phyloP scores from a whole-genome alignment of 228 moss, liverwort and hornwort species.

The Sphagnum magellanicum region DNA sequence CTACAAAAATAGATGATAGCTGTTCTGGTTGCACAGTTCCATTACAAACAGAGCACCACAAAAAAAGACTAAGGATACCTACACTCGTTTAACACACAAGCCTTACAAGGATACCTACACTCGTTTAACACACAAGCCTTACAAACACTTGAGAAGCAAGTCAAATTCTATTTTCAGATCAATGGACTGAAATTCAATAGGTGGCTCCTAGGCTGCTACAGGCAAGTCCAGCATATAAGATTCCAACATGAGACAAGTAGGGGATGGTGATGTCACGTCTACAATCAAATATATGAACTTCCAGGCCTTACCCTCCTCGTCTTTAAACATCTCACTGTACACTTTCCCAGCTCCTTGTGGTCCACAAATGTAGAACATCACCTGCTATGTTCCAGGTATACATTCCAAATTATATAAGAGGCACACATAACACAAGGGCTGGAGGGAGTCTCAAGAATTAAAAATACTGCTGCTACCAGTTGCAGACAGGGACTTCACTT shows the following conservation, averaged over 20 bases:
- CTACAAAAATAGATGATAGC: too few species aligned
- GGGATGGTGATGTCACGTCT: conserved; percentile 55
- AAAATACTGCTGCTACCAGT: background rate
- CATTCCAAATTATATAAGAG: too few species aligned
- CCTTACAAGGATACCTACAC: too few species aligned
- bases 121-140: too few species aligned
- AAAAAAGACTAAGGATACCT: too few species aligned
- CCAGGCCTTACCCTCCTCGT: conserved; percentile 80
- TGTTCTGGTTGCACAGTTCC: too few species aligned
- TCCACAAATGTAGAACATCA: conserved; percentile 92
- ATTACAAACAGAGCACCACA: too few species aligned
- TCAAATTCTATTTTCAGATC: background rate
- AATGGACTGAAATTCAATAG: background rate
- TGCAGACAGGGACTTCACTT: background rate
- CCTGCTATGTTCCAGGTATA: conserved; percentile 22
- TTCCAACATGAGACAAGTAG: conserved; percentile 81
- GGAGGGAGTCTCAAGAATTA: too few species aligned
- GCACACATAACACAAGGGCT: too few species aligned
- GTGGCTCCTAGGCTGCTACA: background rate
- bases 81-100: too few species aligned
- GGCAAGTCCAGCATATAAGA: conserved; percentile 81
- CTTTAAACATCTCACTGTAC: conserved; percentile 96
- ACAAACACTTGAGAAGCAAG: too few species aligned
- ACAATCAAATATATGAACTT: conserved; percentile 95
- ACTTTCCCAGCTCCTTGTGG: conserved; percentile 96